Conservation (phyloP, 192 early-diverging fungal species). For the Ramicandelaber brevisporus region DNA sequence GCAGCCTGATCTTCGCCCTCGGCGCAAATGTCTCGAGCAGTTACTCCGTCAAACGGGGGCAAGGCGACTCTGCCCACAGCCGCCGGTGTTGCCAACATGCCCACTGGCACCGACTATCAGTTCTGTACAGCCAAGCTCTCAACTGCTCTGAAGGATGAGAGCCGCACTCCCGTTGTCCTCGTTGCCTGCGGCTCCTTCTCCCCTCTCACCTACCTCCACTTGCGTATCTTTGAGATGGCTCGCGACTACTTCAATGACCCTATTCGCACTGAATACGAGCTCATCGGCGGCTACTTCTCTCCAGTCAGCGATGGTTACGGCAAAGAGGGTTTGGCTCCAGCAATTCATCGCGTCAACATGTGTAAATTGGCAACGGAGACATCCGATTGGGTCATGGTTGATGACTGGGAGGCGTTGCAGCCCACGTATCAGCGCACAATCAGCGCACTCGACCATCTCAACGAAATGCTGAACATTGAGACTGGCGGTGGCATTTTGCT, state of each 20-base stretch:
- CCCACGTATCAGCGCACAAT: conserved; percentile 59
- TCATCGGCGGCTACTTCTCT: conserved; percentile 89
- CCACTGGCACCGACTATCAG: not conserved
- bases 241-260: conserved; percentile 53
- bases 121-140: conserved; percentile 1
- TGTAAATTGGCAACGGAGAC: conserved; percentile 64
- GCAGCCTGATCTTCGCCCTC: too few species aligned
- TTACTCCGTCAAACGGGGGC: too few species aligned
- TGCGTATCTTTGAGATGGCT: conserved; percentile 99
- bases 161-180: conserved; percentile 59
- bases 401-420: conserved; percentile 77
- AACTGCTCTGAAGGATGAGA: conserved; percentile 11
- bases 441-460: conserved; percentile 84
- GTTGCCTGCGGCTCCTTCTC: conserved; percentile 94
- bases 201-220: conserved; percentile 87
- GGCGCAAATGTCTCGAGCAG: too few species aligned
- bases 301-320: conserved; percentile 87
- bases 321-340: conserved; percentile 73
- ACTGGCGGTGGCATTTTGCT: conserved; percentile 36
- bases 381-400: conserved; percentile 87
- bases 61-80: conserved; percentile 1
- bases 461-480: conserved; percentile 55
- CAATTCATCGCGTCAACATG: conserved; percentile 76
- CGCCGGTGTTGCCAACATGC: conserved; percentile 1
- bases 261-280: conserved; percentile 47